phyloP scores from a whole-genome alignment of 176 grass and related monocot genomes.

The Carex cristatella region DNA sequence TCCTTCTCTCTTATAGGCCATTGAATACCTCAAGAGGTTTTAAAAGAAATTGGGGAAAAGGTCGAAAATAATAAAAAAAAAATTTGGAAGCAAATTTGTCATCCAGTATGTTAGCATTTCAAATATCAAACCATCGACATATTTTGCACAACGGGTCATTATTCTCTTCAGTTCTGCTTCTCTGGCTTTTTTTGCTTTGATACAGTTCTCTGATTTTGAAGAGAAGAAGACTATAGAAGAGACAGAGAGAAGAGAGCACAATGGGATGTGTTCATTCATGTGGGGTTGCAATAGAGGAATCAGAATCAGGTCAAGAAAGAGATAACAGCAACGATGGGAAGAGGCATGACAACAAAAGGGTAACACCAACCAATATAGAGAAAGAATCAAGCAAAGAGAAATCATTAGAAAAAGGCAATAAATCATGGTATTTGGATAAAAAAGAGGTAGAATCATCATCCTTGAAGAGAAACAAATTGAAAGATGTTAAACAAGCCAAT shows the following conservation, averaged over 20 bases:
- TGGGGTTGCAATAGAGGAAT: neutral
- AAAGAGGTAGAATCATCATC: neutral
- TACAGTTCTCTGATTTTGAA: neutral
- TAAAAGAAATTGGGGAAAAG: neutral
- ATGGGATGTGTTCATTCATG: constrained; percentile 2
- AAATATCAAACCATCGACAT: neutral
- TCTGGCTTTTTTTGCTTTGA: neutral
- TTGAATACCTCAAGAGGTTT: neutral
- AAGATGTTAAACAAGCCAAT: neutral
- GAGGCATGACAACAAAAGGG: neutral
- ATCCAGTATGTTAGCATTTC: neutral
- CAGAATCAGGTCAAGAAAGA: neutral
- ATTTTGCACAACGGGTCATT: neutral
- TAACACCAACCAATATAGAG: neutral
- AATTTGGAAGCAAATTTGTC: neutral
- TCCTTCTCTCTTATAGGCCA: neutral
- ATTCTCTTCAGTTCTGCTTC: neutral
- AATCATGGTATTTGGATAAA: neutral
- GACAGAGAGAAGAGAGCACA: neutral
- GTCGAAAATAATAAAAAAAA: neutral
- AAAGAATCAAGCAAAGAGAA: neutral
- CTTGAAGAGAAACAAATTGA: constrained; percentile 4
- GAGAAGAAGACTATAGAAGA: neutral
- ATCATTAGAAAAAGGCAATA: neutral
- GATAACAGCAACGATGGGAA: neutral